Percentiles rank a stretch among this genome's conserved stretches.
Conservation (phyloP, 2,329 filamentous ascomycete genomes). For the Pseudocercospora fijiensis region DNA sequence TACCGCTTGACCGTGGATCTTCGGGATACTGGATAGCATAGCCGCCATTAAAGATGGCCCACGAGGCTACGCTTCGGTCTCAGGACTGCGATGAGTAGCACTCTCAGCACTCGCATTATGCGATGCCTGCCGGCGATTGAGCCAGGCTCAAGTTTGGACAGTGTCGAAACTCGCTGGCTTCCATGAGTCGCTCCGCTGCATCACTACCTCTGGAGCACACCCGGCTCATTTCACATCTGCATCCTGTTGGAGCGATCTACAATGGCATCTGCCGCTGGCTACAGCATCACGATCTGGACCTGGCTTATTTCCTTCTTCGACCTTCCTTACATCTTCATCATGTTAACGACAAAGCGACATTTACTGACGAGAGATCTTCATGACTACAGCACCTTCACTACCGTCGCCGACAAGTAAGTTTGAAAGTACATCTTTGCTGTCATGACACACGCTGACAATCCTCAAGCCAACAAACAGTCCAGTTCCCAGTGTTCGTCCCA, state of each 20-base stretch:
- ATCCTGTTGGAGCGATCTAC: background rate
- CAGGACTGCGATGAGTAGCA: too few species aligned
- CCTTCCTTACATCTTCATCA: conserved; percentile 1
- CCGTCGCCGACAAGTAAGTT: conserved; percentile 54
- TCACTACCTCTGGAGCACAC: background rate
- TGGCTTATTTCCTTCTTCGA: conserved; percentile 2
- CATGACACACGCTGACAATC: background rate
- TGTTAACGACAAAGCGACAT: conserved; percentile 5
- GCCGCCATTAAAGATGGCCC: too few species aligned
- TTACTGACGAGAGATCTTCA: background rate
- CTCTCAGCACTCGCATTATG: background rate
- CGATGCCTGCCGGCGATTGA: background rate
- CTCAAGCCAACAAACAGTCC: background rate
- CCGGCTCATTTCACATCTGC: background rate
- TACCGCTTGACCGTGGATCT: background rate
- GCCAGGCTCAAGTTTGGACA: background rate
- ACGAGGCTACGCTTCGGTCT: too few species aligned
- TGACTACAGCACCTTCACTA: conserved; percentile 69
- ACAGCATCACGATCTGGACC: background rate
- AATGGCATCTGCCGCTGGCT: background rate
- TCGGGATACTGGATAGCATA: background rate
- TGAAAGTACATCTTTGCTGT: background rate
- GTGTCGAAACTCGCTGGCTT: background rate
- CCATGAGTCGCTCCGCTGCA: background rate
- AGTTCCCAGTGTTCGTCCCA: conserved; percentile 69